Evolutionary conservation across 163 green algal species (phyloP), one percentile per base, ranked within the genome.

Genomic region (Scenedesmus sp.): DNA sequence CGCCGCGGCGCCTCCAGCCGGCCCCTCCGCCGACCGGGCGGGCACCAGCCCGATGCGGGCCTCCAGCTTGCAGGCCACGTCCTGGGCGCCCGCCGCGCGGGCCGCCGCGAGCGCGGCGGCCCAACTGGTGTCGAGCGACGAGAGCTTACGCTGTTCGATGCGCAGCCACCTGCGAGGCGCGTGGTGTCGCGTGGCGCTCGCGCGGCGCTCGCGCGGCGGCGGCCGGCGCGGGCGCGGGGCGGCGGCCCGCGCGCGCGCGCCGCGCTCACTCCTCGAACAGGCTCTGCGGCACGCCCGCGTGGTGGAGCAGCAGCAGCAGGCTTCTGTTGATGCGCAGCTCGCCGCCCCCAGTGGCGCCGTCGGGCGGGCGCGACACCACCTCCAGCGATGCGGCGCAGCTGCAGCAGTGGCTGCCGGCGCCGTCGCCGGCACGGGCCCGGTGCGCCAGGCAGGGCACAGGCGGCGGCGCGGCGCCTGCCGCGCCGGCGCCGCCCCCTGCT

Each of bases 301-400:
- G 18, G 34, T 77, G 69, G 51, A 77, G 53, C 69, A 77, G 69
- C 69, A 77, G 53, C 69, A 77, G 53, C 33, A 77, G 51, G 14
- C 44, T 60, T 11, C 31, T 65, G 53, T 77, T 77, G 36, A 77
- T n/a, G 11, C 50, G 62, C 18, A 75, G 24, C 31, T 75, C 64
- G 48, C 26, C 15, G 3, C 7, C 1, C 63, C 47, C 33, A 5
- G 29, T 45, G 45, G 64, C 28, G 17, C 47, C 28, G 3, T 60
- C 28, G 31, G 64, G 47, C 5, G 64, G 45, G 24, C 64, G 31
- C 2, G 4, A 13, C 45, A 75, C 48, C 0, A 75, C 31, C 50
- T 63, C 33, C 31, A 63, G 29, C 20, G 57, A 13, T 33, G 47
- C 64, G 10, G 7, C 28, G 64, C 64, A 20, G 44, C 42, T 44